phyloP scores from a whole-genome alignment of 2,329 filamentous ascomycete genomes.

The Pestalotiopsis sp. region DNA sequence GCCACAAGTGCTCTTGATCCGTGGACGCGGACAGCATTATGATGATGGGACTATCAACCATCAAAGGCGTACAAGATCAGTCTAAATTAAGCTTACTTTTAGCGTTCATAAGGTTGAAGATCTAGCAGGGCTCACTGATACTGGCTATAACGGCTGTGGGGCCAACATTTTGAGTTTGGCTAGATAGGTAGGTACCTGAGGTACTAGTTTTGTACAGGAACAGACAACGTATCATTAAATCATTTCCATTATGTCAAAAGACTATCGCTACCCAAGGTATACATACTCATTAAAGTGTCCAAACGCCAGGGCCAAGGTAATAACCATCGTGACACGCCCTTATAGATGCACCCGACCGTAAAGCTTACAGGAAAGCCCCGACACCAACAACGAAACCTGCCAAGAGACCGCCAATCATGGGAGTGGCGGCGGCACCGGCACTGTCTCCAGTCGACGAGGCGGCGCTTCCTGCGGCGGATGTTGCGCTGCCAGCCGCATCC shows the following conservation, averaged over 20 bases:
- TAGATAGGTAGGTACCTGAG: too few species aligned
- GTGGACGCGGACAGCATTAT: too few species aligned
- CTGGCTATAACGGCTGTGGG: too few species aligned
- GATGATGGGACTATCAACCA: too few species aligned
- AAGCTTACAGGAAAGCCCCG: background rate
- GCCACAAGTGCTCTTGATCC: too few species aligned
- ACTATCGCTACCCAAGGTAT: background rate
- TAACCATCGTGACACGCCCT: background rate
- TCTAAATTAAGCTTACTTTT: too few species aligned
- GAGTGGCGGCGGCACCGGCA: constrained; percentile 1
- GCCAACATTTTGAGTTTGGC: too few species aligned
- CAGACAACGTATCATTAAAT: background rate
- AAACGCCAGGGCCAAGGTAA: background rate
- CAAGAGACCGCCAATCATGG: constrained; percentile 7
- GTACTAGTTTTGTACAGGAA: too few species aligned
- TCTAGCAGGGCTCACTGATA: too few species aligned
- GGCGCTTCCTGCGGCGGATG: background rate
- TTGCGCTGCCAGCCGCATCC: constrained; percentile 4
- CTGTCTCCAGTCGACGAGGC: background rate
- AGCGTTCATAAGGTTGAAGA: too few species aligned
- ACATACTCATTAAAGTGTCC: background rate
- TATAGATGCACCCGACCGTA: background rate
- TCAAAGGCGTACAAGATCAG: too few species aligned
- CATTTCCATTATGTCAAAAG: background rate
- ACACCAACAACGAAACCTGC: constrained; percentile 8